Base-by-base conservation (phyloP, 257 asterid species). In the Thymus mandschuricus region DNA sequence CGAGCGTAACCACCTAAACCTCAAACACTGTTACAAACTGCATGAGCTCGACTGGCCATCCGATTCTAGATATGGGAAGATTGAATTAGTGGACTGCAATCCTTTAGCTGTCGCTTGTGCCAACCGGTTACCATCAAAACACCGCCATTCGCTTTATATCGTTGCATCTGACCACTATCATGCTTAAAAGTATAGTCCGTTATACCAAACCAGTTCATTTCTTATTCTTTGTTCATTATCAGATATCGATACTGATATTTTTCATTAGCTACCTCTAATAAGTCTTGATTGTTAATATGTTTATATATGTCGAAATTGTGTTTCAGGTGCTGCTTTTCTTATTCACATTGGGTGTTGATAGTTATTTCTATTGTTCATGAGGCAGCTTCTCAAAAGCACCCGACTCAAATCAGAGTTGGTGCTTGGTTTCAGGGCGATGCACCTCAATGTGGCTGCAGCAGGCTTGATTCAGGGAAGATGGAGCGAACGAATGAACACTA, bases 371-470 rank as follows among this genome's bases (percentile, higher is more conserved):
- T 8, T 38, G 66, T n/a, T 40, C 50, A 1, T 61, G 49, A 7
- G 40, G 50, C 66, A 38, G 6, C 66, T 40, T 61, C 50, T 61
- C 49, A 1, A 40, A 34, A 33, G 21, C 28, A 33, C 46, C 34
- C 45, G 64, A 33, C 10, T 59, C 46, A 1, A 59, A 35, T 49
- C 49, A 61, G 33, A 61, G 66, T 7, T 1, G 12, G 1, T 61
- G 66, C 34, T 61, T 34, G 49, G 21, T 61, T n/a, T 21, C 29
- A 33, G 63, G 43, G 41, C 3, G n/a, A 9, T 58, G 63, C 63
- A 58, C 8, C 43, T 58, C 48, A 13, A n/a, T 60, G 65, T 33
- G 46, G 65, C 66, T 61, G 50, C 52, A 41, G 51, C 8, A 41
- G 41, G 68, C 35, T 62, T 41, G 68, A n/a, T 41, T 15, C 9